phyloP scores from a whole-genome alignment of 192 early-diverging fungal genomes.

The Phlyctochytrium bullatum region DNA sequence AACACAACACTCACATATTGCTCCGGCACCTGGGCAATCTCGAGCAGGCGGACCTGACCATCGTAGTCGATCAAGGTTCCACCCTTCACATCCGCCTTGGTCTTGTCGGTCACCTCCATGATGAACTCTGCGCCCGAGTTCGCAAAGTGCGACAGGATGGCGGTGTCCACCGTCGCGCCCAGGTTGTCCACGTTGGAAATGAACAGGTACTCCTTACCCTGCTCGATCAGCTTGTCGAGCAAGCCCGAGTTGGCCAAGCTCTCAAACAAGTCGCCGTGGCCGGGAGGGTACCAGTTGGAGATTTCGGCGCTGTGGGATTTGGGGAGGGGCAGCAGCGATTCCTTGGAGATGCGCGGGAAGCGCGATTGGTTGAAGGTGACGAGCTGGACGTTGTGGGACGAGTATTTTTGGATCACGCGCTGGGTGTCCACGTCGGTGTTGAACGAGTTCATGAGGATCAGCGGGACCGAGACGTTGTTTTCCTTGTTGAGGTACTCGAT shows the following conservation, averaged over 20 bases:
- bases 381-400: constrained; percentile 84
- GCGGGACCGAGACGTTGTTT: constrained; percentile 87
- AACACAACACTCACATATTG: constrained; percentile 75
- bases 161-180: constrained; percentile 92
- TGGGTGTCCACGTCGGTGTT: constrained; percentile 98
- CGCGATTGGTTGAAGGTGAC: constrained; percentile 97
- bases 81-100: constrained; percentile 99
- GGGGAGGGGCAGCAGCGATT: constrained; percentile 84
- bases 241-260: constrained; percentile 88
- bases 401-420: constrained; percentile 98
- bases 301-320: constrained; percentile 60
- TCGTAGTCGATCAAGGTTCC: constrained; percentile 99
- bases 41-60: constrained; percentile 85
- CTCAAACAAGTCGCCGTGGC: constrained; percentile 98
- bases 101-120: constrained; percentile 99
- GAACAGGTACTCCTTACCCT: constrained; percentile 98
- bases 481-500: constrained; percentile 95
- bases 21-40: constrained; percentile 98
- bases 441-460: constrained; percentile 99
- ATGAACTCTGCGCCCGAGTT: constrained; percentile 86
- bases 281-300: constrained; percentile 80
- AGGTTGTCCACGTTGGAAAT: constrained; percentile 99
- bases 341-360: constrained; percentile 91
- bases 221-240: constrained; percentile 86
- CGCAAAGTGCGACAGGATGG: constrained; percentile 90